A percentile compares a stretch with the other conserved stretches of the same genome.
Conservation (phyloP, 495 filamentous ascomycete genomes). For the Aspergillus kassunensis region DNA sequence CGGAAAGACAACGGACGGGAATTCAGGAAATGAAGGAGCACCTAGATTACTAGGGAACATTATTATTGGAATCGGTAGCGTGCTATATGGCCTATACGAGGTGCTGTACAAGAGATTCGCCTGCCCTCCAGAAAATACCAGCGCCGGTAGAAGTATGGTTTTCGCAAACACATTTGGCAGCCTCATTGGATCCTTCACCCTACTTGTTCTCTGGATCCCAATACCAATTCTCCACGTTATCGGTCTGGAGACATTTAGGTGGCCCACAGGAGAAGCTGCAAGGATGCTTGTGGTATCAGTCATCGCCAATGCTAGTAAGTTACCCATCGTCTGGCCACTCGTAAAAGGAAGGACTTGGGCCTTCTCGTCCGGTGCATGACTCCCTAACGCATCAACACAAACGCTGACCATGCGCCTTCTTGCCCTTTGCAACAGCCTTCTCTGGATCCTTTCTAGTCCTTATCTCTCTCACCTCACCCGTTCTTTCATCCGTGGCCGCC, state of each 20-base stretch:
- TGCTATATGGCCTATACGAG: slow-evolving; percentile 95
- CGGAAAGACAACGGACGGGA: slow-evolving; percentile 48
- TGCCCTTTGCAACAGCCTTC: slow-evolving; percentile 50
- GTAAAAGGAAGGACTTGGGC: slow-evolving; percentile 2
- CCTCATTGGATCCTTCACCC: slow-evolving; percentile 77
- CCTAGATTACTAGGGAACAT: slow-evolving; percentile 76
- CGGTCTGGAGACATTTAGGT: slow-evolving; percentile 75
- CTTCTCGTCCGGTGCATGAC: not conserved
- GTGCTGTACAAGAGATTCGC: slow-evolving; percentile 90
- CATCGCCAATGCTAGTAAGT: slow-evolving; percentile 74
- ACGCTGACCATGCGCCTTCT: not conserved
- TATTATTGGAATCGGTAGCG: slow-evolving; percentile 87
- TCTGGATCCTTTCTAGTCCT: slow-evolving; percentile 91
- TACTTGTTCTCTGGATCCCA: slow-evolving; percentile 87
- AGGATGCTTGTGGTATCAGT: slow-evolving; percentile 78
- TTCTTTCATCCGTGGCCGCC: slow-evolving; percentile 85
- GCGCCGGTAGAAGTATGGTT: slow-evolving; percentile 75
- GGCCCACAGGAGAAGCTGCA: slow-evolving; percentile 71
- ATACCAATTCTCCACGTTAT: slow-evolving; percentile 74
- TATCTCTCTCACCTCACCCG: slow-evolving; percentile 87
- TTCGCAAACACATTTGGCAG: slow-evolving; percentile 91
- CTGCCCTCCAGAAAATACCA: slow-evolving; percentile 86
- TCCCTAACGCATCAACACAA: not conserved
- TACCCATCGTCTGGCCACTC: not conserved
- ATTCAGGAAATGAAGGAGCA: slow-evolving; percentile 46